Evolutionary conservation across 768 basidiomycete species (phyloP).

Genomic region (Boletus speciosus): DNA sequence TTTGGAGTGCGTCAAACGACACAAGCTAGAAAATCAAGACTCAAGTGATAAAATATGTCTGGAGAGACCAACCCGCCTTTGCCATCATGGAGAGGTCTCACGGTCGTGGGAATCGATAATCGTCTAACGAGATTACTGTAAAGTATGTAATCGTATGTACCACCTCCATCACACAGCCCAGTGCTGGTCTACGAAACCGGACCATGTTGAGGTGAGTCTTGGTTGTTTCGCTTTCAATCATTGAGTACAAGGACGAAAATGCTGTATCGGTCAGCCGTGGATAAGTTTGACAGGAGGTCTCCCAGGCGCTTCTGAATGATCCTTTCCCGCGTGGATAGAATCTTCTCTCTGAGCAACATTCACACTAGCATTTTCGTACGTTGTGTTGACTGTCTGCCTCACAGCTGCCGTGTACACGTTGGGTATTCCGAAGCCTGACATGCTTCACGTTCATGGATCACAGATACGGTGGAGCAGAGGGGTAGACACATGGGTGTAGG

Average conservation of each 20-base stretch:
- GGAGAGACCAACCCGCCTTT: background rate
- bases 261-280: constrained; percentile 19
- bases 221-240: background rate
- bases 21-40: background rate
- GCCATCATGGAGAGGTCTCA: background rate
- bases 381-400: constrained; percentile 12
- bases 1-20: background rate
- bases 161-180: background rate
- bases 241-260: constrained; percentile 17
- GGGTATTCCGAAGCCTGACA: background rate
- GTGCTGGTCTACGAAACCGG: background rate
- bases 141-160: too few relatives aligned
- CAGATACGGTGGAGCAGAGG: background rate
- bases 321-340: constrained; percentile 17
- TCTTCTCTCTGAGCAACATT: constrained; percentile 34
- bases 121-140: too few relatives aligned
- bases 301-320: constrained; percentile 29
- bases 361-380: background rate
- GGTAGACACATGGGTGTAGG: background rate
- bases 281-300: constrained; percentile 26
- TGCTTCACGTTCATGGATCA: constrained; percentile 1
- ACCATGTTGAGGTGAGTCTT: constrained; percentile 7
- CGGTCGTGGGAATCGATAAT: background rate
- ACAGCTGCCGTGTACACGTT: background rate
- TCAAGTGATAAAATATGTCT: too few relatives aligned